phyloP scores from a whole-genome alignment of 129 eudicot genomes.

The Silybum marianum region DNA sequence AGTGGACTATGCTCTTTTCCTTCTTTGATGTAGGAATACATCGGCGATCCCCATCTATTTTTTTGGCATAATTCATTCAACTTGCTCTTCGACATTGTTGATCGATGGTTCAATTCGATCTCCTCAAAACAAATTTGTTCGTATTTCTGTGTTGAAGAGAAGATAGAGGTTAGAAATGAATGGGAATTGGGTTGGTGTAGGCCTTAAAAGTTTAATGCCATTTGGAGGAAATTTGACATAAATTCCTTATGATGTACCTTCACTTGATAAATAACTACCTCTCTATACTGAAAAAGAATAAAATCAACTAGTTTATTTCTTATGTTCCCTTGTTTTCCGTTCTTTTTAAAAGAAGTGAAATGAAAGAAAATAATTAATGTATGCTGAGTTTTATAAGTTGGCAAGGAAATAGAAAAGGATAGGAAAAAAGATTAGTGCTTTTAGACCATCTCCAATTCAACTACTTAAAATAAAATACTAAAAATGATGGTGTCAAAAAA shows the following conservation, averaged over 20 bases:
- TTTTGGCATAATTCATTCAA: conserved; percentile 1
- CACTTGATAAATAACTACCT: no score
- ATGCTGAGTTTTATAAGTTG: no score
- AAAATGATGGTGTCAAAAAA: no score
- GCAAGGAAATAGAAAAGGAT: no score
- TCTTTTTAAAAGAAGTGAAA: no score
- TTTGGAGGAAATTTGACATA: neutral
- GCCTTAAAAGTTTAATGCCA: neutral
- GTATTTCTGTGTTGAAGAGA: neutral
- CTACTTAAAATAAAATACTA: no score
- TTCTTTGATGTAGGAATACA: neutral
- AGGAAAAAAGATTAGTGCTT: no score
- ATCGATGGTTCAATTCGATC: neutral
- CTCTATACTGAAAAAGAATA: no score
- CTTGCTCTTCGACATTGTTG: neutral
- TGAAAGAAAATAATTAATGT: no score
- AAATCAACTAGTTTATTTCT: no score
- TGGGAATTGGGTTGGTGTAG: neutral
- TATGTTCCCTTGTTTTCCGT: no score
- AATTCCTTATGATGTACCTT: neutral
- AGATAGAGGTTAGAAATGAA: neutral
- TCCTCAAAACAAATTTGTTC: neutral
- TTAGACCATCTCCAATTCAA: no score
- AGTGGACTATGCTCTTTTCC: neutral
- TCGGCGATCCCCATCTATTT: neutral